Evolutionary conservation across 2,329 filamentous ascomycete genomes (phyloP).

Genomic region (Blastomyces percursus): DNA sequence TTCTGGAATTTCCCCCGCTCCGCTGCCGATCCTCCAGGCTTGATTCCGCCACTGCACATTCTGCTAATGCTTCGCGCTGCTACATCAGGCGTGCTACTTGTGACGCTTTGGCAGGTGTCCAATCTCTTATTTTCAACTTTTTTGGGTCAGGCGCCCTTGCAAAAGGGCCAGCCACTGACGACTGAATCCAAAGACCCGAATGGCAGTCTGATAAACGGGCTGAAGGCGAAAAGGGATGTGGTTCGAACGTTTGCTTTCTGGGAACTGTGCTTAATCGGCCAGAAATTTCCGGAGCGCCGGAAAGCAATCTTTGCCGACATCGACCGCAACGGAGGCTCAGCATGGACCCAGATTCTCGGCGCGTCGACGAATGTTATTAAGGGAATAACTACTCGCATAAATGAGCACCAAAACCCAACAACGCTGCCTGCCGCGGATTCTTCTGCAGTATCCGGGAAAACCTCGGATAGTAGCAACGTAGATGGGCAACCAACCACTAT

Average conservation of each 20-base stretch:
- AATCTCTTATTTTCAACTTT: conserved; percentile 72
- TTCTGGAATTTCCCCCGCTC: conserved; percentile 67
- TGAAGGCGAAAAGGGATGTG: conserved; percentile 71
- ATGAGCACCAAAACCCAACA: conserved; percentile 44
- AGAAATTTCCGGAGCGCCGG: conserved; percentile 61
- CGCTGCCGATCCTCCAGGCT: conserved; percentile 47
- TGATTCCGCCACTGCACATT: conserved; percentile 47
- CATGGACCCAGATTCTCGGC: conserved; percentile 67
- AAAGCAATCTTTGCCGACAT: conserved; percentile 79
- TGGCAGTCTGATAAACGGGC: conserved; percentile 70
- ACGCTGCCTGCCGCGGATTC: conserved; percentile 17
- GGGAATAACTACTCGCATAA: conserved; percentile 56
- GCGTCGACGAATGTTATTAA: conserved; percentile 60
- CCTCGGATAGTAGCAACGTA: conserved; percentile 32
- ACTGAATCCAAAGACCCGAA: conserved; percentile 82
- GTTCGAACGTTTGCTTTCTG: conserved; percentile 78
- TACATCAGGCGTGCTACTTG: conserved; percentile 54
- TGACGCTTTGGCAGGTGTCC: conserved; percentile 63
- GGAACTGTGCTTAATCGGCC: conserved; percentile 74
- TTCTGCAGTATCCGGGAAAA: conserved; percentile 20
- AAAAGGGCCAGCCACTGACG: conserved; percentile 74
- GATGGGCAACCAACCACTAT: conserved; percentile 23
- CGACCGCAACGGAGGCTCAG: conserved; percentile 65
- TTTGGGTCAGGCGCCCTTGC: conserved; percentile 68
- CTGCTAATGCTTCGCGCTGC: conserved; percentile 47